Percentiles rank a stretch among this genome's conserved stretches.
Conservation (phyloP, 129 eudicot genomes). For the Oenanthe sinensis region DNA sequence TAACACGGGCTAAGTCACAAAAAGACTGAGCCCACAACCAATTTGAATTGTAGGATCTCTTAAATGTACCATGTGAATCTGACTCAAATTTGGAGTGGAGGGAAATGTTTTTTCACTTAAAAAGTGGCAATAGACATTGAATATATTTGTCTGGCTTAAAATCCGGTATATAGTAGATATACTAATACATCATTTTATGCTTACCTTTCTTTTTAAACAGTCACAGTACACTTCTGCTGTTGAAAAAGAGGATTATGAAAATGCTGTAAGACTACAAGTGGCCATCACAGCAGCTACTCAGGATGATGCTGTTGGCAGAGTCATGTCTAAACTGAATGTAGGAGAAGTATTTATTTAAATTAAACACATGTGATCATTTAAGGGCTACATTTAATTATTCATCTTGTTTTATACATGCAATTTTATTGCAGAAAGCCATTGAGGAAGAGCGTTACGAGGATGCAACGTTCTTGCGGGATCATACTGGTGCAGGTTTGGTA, state of each 20-base stretch:
- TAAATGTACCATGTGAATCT: neutral
- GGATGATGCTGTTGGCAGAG: slow-evolving; percentile 82
- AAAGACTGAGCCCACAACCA: neutral
- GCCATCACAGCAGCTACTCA: slow-evolving; percentile 84
- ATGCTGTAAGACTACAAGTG: slow-evolving; percentile 90
- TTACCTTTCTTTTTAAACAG: slow-evolving; percentile 32
- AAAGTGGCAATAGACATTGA: neutral
- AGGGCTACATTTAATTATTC: neutral
- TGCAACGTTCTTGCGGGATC: slow-evolving; percentile 71
- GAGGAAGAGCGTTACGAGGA: slow-evolving; percentile 68
- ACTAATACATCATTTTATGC: neutral
- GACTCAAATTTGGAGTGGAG: neutral
- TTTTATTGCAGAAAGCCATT: slow-evolving; percentile 58
- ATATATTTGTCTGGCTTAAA: neutral
- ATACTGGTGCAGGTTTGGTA: slow-evolving; percentile 88
- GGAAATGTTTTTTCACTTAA: neutral
- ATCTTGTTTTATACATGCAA: neutral
- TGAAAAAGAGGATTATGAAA: slow-evolving; percentile 67
- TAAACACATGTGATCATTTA: neutral
- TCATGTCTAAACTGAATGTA: slow-evolving; percentile 71
- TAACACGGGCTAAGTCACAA: neutral
- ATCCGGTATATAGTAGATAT: too few species aligned
- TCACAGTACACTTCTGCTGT: slow-evolving; percentile 57
- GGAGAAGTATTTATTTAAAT: neutral
- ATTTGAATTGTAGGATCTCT: neutral